Conservation (phyloP, 257 asterid species). For the Voacanga thouarsii region DNA sequence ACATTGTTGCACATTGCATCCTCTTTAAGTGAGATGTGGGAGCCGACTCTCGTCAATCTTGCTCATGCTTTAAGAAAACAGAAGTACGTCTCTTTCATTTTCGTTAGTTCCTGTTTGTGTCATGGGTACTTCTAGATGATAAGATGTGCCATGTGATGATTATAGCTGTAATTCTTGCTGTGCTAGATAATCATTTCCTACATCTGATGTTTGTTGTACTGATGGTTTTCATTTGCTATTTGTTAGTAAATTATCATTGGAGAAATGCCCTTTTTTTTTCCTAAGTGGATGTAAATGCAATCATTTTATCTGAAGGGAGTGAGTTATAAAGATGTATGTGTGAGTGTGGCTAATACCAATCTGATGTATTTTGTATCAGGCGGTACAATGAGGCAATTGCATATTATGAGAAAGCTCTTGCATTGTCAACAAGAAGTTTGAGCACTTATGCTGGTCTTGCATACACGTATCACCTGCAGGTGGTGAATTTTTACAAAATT, state of each 20-base stretch:
- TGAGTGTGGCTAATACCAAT: neutral
- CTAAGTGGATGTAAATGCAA: neutral
- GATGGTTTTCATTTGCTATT: neutral
- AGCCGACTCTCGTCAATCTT: conserved; percentile 90
- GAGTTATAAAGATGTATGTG: neutral
- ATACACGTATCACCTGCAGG: conserved; percentile 91
- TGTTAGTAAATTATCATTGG: neutral
- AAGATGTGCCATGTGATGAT: neutral
- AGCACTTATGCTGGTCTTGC: conserved; percentile 97
- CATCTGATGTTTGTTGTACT: neutral
- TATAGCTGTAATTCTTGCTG: neutral
- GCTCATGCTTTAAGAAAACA: conserved; percentile 94
- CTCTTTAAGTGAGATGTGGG: conserved; percentile 91
- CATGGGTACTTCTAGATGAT: neutral
- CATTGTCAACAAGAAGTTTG: conserved; percentile 81
- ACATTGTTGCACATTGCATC: conserved; percentile 81
- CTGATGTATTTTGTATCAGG: conserved; percentile 44
- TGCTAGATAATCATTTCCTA: neutral
- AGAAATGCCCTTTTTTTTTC: neutral
- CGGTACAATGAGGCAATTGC: conserved; percentile 75
- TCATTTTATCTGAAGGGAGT: neutral
- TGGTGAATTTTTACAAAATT: conserved; percentile 11
- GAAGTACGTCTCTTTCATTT: conserved; percentile 42
- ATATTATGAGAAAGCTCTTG: conserved; percentile 92
- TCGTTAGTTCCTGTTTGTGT: neutral